These are phyloP conservation scores for Aureobasidium zeae DNA, from an alignment of 2,329 filamentous ascomycete species.

Conservation along the genomic window DNA sequence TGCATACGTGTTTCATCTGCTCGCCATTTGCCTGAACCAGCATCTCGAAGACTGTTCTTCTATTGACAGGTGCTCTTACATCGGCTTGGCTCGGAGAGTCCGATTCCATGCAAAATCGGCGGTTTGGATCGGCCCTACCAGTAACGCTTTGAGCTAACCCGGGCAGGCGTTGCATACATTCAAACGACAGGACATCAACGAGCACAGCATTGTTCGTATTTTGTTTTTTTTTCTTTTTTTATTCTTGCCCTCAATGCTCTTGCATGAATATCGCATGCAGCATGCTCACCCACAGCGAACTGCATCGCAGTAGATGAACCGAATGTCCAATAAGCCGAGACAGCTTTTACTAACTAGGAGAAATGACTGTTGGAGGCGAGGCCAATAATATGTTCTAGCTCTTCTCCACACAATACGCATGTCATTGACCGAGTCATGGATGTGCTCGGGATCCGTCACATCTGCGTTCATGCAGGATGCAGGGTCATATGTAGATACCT, in stretches of 20 bases:
- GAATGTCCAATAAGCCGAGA: no score
- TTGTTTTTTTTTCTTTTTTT: neutral
- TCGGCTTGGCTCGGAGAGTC: neutral
- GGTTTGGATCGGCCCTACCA: neutral
- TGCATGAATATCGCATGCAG: conserved; percentile 10
- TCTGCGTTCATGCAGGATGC: conserved; percentile 11
- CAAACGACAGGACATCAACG: conserved; percentile 1
- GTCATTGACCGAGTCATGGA: conserved; percentile 4
- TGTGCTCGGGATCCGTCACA: conserved; percentile 3
- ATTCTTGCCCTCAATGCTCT: conserved; percentile 1
- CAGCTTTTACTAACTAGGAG: neutral
- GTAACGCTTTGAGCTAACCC: conserved; percentile 3
- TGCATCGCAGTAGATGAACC: neutral
- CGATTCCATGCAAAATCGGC: conserved; percentile 3
- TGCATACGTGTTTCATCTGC: neutral
- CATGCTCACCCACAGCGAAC: conserved; percentile 1
- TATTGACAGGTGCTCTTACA: conserved; percentile 3
- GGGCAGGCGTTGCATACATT: conserved; percentile 5
- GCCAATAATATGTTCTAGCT: neutral
- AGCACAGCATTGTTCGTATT: neutral
- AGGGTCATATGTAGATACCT: no score
- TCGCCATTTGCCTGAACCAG: neutral
- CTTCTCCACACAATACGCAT: conserved; percentile 10
- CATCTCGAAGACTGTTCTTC: neutral
- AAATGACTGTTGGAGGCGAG: conserved; percentile 10